Conservation (phyloP, 805 yeast genomes). For the Ogataea pilisensis region DNA sequence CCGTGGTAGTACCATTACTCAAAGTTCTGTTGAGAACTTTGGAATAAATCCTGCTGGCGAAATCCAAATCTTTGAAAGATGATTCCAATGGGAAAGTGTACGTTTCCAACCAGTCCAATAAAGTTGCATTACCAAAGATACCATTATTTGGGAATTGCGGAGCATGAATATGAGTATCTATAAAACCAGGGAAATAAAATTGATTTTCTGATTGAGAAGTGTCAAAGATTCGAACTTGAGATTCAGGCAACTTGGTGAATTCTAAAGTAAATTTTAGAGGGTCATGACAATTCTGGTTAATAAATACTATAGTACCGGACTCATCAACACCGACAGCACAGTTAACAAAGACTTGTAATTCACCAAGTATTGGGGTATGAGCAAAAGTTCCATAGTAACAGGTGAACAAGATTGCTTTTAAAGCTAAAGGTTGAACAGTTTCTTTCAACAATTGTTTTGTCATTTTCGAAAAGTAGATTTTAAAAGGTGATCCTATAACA, state of each 20-base stretch:
- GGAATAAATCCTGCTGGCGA: slow-evolving; percentile 61
- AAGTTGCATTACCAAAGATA: slow-evolving; percentile 77
- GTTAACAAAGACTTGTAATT: slow-evolving; percentile 49
- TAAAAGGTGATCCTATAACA: too few species aligned
- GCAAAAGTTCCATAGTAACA: slow-evolving; percentile 67
- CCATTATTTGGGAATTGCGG: slow-evolving; percentile 81
- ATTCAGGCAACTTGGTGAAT: slow-evolving; percentile 13
- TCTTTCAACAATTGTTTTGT: slow-evolving; percentile 8
- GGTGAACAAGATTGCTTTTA: slow-evolving; percentile 24
- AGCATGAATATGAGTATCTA: slow-evolving; percentile 83
- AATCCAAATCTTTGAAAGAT: slow-evolving; percentile 46
- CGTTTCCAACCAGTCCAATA: slow-evolving; percentile 82
- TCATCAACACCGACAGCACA: slow-evolving; percentile 62
- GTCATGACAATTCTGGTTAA: slow-evolving; percentile 14
- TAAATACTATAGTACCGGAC: slow-evolving; percentile 49
- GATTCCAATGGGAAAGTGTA: slow-evolving; percentile 91
- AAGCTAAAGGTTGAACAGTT: slow-evolving; percentile 16
- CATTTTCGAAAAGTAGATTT: not conserved
- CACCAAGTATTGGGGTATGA: slow-evolving; percentile 62
- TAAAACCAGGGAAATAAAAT: slow-evolving; percentile 79
- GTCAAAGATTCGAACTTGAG: slow-evolving; percentile 32
- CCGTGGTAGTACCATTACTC: slow-evolving; percentile 83
- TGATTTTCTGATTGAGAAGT: slow-evolving; percentile 33
- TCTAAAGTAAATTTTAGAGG: slow-evolving; percentile 11
- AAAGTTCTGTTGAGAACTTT: slow-evolving; percentile 69